phyloP scores from a whole-genome alignment of 1,139 yeast species.

The Pneumocystis wakefieldiae region DNA sequence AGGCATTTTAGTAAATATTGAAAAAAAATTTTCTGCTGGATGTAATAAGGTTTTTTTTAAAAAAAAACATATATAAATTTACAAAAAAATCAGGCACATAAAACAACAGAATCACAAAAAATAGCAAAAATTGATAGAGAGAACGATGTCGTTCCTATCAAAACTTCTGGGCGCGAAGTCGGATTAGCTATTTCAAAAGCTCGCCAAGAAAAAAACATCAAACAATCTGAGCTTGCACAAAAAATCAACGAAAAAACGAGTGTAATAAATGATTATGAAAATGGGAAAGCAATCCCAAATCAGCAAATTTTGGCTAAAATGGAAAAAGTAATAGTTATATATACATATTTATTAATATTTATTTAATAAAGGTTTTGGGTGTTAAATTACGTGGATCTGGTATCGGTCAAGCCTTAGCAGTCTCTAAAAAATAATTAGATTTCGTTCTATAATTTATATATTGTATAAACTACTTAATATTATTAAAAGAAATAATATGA shows the following conservation, averaged over 20 bases:
- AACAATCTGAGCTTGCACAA: conserved; percentile 94
- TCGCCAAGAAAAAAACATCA: conserved; percentile 73
- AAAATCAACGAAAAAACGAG: conserved; percentile 91
- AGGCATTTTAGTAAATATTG: conserved; percentile 79
- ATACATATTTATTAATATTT: neutral
- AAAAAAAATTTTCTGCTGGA: conserved; percentile 74
- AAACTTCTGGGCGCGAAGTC: conserved; percentile 67
- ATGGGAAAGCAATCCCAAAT: conserved; percentile 91
- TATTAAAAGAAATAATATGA: neutral
- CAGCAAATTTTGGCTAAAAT: conserved; percentile 85
- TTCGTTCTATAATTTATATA: neutral
- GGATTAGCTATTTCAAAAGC: conserved; percentile 81
- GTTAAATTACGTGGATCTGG: conserved; percentile 91
- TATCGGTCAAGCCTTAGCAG: conserved; percentile 80
- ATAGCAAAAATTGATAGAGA: conserved; percentile 84
- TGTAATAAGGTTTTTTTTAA: conserved; percentile 30
- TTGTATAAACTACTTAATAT: neutral
- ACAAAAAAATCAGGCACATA: conserved; percentile 24
- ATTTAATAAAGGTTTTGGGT: conserved; percentile 44
- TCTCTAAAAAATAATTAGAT: conserved; percentile 41
- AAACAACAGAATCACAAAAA: conserved; percentile 85
- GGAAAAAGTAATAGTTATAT: conserved; percentile 38
- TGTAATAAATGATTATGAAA: conserved; percentile 89
- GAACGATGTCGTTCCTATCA: conserved; percentile 85
- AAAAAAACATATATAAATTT: neutral